A percentile compares a stretch with the other conserved stretches of the same genome.
phyloP scores from a whole-genome alignment of 164 flowering plant genomes.

The Aristolochia californica region DNA sequence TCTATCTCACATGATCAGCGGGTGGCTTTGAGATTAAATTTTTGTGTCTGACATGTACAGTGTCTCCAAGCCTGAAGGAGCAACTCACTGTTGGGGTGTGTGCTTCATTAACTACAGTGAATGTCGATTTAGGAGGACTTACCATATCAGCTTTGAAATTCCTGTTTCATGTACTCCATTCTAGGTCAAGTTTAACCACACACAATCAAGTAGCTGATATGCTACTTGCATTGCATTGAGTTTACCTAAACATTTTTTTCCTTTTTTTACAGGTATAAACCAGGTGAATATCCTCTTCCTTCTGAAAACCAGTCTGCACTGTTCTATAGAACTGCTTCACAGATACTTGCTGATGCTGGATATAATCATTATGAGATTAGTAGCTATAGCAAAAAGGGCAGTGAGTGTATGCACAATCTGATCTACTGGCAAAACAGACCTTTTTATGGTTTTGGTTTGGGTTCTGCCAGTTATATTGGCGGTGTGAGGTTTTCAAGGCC shows the following conservation, averaged over 20 bases:
- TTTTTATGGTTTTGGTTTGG: slow-evolving; percentile 84
- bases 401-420: slow-evolving; percentile 69
- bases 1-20: no score
- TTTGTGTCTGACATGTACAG: no score
- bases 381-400: slow-evolving; percentile 66
- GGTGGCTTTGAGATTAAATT: no score
- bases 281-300: slow-evolving; percentile 89
- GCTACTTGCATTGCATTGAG: background rate
- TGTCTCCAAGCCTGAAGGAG: no score
- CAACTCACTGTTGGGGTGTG: no score
- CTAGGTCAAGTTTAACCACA: no score
- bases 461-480: slow-evolving; percentile 61
- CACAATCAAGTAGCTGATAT: no score
- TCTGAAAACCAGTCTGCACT: slow-evolving; percentile 69
- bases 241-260: background rate
- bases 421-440: slow-evolving; percentile 75
- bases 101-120: no score
- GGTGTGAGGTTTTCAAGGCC: slow-evolving; percentile 84
- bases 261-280: slow-evolving; percentile 47
- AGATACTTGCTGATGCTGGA: slow-evolving; percentile 43
- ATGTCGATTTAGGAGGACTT: no score
- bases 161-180: no score
- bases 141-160: no score
- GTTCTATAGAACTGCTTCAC: slow-evolving; percentile 70
- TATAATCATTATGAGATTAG: slow-evolving; percentile 85